Base-by-base conservation (phyloP, 2,329 filamentous ascomycete genomes). In the Sclerotinia minor region DNA sequence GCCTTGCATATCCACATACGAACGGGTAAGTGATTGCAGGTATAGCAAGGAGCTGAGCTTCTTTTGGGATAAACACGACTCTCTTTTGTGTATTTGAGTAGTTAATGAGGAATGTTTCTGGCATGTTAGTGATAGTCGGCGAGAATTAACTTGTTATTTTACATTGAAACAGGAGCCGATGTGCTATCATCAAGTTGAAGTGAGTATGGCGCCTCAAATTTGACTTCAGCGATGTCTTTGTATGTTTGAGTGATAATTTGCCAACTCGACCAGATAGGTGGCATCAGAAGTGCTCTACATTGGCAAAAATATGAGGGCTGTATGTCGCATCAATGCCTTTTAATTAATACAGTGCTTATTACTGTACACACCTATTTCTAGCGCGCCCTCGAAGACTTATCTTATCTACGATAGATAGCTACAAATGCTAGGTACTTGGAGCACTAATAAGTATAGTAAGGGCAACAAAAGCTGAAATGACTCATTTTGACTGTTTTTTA, bases 381-480 rank as follows among this genome's bases (percentile, higher is more conserved):
- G 53, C 53, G 32, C 41, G 21, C 35, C 26, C 24, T 41, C 13
- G 13, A 15, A 2, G 9, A 21, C 13, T 41, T 57, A 41, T 35
- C 54, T 19, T 41, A 24, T 57, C 21, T 57, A n/a, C n/a, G n/a
- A n/a, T n/a, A 19, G 13, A 32, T 9, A 21, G 52, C 19, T 13
- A 5, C 9, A 47, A 47, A 47, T 21, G 21, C 7, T 7, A 6
- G 24, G 4, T 21, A 47, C 19, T 19, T 1, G 49, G 4, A 26
- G 49, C 9, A 26, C 49, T 13, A 49, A 19, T 13, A 49, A 19
- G 17, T n/a, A 52, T 24, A 15, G 26, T 52, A 26, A 47, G 2
- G 35, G 38, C 44, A 58, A 38, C 55, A 44, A 44, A 58, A 29
- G n/a, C 38, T 45, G 29, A 58, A 58, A 58, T 58, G 55, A 58